phyloP scores from a whole-genome alignment of 345 rosid genomes.

The Gossypium sturtianum region DNA sequence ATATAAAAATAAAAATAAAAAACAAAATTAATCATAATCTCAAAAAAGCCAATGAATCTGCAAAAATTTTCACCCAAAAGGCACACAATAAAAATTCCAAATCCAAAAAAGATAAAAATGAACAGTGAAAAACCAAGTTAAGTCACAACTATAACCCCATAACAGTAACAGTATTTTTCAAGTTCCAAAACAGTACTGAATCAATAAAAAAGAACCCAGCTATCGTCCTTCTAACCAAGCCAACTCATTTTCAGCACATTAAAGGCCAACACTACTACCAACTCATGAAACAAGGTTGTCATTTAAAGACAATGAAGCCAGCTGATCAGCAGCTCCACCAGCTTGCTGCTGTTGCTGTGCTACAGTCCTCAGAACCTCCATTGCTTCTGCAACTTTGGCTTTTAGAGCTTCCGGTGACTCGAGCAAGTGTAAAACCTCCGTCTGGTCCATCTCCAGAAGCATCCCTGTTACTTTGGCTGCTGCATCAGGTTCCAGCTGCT shows the following conservation, averaged over 20 bases:
- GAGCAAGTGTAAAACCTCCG: conserved; percentile 3
- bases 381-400: conserved; percentile 9
- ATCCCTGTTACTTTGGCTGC: conserved; percentile 6
- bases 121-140: background rate
- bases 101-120: background rate
- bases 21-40: background rate
- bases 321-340: conserved; percentile 47
- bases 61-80: background rate
- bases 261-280: background rate
- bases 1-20: too few species aligned
- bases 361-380: conserved; percentile 4
- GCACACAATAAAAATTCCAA: background rate
- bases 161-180: background rate
- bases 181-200: background rate
- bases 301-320: conserved; percentile 49
- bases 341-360: conserved; percentile 46
- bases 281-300: conserved; percentile 43
- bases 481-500: conserved; percentile 3
- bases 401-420: background rate
- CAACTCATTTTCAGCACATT: background rate
- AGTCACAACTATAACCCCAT: too few species aligned
- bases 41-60: background rate
- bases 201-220: background rate
- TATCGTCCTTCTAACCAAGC: background rate
- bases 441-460: conserved; percentile 12